Percentiles rank a stretch among this genome's conserved stretches.
Evolutionary conservation across 371 early-diverging fungal genomes (phyloP).

Genomic region (Actinomortierella wolfii): DNA sequence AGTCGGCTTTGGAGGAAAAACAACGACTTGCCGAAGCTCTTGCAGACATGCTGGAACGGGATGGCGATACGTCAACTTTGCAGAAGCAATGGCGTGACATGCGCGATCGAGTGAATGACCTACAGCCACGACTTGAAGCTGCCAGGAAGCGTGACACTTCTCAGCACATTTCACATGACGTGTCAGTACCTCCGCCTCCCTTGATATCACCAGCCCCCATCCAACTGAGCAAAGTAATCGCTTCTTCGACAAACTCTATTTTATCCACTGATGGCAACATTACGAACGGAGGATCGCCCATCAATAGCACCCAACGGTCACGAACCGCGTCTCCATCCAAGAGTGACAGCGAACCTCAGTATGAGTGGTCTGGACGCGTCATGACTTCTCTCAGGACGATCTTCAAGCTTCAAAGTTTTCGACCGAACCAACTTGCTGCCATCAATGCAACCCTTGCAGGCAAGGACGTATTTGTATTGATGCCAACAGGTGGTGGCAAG

Average conservation of each 20-base stretch:
- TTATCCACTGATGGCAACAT: no score
- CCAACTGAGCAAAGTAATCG: no score
- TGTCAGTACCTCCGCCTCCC: neutral
- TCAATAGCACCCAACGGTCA: no score
- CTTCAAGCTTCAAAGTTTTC: constrained; percentile 86
- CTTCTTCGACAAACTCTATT: no score
- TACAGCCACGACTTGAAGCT: constrained; percentile 12
- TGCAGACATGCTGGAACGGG: constrained; percentile 21
- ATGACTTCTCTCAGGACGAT: constrained; percentile 67
- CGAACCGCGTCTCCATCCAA: no score
- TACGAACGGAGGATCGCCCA: no score
- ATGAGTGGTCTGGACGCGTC: constrained; percentile 86
- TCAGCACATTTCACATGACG: neutral
- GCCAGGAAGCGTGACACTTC: neutral
- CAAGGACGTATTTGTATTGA: constrained; percentile 96
- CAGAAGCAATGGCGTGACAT: constrained; percentile 21
- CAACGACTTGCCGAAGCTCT: constrained; percentile 29
- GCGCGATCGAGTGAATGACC: constrained; percentile 20
- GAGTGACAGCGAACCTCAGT: constrained; percentile 2
- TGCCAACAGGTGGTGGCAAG: constrained; percentile 99
- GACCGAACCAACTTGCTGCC: constrained; percentile 93
- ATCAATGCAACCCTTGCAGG: constrained; percentile 90
- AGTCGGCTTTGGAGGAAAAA: constrained; percentile 34
- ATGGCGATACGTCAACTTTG: constrained; percentile 8
- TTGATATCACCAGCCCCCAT: no score